Percentiles rank a stretch among this genome's conserved stretches.
Evolutionary conservation across 352 stramenopile genomes (phyloP).

Genomic region (Globisporangium cederbergense): DNA sequence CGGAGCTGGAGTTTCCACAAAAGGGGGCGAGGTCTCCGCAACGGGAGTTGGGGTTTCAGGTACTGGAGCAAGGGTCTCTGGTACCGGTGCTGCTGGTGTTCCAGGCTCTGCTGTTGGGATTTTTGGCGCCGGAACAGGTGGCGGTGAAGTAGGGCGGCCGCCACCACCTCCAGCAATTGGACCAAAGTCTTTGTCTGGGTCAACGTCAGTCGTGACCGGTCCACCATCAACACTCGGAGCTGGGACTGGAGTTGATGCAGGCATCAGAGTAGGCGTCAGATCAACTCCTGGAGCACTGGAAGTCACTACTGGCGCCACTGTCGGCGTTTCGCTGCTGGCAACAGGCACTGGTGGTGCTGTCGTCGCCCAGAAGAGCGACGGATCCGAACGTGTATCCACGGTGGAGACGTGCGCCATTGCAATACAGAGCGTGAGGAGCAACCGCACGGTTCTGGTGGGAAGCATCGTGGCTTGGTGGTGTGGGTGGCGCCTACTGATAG

Average conservation of each 20-base stretch:
- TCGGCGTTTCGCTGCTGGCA: background rate
- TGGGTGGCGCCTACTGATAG: background rate
- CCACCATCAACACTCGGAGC: background rate
- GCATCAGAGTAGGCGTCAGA: background rate
- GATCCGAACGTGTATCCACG: slow-evolving; percentile 1
- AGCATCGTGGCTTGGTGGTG: background rate
- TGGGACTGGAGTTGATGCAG: slow-evolving; percentile 1
- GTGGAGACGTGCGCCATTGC: background rate
- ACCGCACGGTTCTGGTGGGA: background rate
- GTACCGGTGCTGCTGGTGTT: background rate
- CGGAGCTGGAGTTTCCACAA: background rate
- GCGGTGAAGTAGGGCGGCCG: background rate
- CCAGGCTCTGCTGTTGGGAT: background rate
- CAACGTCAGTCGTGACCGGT: background rate
- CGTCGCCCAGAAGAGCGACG: slow-evolving; percentile 9
- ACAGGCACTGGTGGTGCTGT: background rate
- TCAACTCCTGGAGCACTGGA: background rate
- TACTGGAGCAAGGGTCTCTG: background rate
- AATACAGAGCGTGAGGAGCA: slow-evolving; percentile 3
- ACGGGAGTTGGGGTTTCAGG: background rate
- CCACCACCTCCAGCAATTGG: slow-evolving; percentile 1
- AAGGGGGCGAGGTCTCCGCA: background rate
- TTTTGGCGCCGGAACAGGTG: background rate
- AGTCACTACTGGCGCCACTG: background rate
- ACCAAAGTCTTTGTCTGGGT: background rate